A percentile compares a stretch with the other conserved stretches of the same genome.
phyloP scores from a whole-genome alignment of 495 filamentous ascomycete genomes.

The Aspergillus sclerotiicarbonarius region DNA sequence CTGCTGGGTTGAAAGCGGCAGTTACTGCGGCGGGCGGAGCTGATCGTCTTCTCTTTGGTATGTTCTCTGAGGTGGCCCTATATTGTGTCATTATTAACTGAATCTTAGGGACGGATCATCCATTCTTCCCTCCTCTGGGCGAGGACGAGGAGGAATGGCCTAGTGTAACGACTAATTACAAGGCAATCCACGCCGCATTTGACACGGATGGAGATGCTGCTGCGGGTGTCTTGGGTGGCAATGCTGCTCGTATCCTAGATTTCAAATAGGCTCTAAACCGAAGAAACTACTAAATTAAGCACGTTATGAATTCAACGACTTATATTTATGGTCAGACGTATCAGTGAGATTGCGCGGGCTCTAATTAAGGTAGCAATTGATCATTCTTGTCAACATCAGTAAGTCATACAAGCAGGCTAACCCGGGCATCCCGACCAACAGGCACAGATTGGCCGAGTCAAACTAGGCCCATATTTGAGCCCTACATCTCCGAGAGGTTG shows the following conservation, averaged over 20 bases:
- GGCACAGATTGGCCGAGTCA: background rate
- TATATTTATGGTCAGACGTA: background rate
- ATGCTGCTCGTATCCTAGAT: slow-evolving; percentile 64
- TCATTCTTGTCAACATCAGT: background rate
- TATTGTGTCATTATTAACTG: slow-evolving; percentile 14
- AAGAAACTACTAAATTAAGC: background rate
- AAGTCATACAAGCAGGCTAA: background rate
- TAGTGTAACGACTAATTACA: slow-evolving; percentile 77
- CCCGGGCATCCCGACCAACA: background rate
- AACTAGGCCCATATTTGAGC: background rate
- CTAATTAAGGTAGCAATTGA: background rate
- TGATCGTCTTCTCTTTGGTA: slow-evolving; percentile 76
- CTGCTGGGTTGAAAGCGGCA: slow-evolving; percentile 72
- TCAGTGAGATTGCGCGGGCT: background rate
- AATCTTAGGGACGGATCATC: slow-evolving; percentile 76
- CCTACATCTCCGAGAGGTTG: background rate
- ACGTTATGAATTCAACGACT: no score
- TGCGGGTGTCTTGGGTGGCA: slow-evolving; percentile 61
- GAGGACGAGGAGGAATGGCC: slow-evolving; percentile 66
- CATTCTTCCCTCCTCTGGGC: slow-evolving; percentile 85
- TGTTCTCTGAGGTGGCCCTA: slow-evolving; percentile 7
- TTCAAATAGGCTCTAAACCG: slow-evolving; percentile 35
- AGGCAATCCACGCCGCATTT: slow-evolving; percentile 64
- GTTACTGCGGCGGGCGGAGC: slow-evolving; percentile 47
- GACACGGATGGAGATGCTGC: slow-evolving; percentile 48